phyloP scores from a whole-genome alignment of 2,329 filamentous ascomycete species.

The Neonectria faginata region DNA sequence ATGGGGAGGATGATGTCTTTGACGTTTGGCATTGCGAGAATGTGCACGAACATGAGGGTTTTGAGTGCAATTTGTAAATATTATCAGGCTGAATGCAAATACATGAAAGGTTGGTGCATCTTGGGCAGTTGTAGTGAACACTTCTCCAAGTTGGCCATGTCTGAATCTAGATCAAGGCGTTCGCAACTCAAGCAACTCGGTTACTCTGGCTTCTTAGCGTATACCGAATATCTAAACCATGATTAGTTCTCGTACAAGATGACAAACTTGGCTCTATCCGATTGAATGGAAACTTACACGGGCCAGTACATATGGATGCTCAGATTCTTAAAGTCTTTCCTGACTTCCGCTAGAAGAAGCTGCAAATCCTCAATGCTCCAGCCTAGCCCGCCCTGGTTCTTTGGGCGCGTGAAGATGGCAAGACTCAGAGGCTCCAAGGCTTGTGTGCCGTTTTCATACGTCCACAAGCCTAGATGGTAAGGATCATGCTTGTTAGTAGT shows the following conservation, averaged over 20 bases:
- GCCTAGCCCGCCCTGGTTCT: slow-evolving; percentile 1
- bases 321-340: slow-evolving; percentile 1
- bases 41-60: neutral
- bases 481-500: neutral
- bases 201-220: too few relatives aligned
- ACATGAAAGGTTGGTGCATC: neutral
- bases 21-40: slow-evolving; percentile 1
- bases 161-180: too few relatives aligned
- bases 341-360: slow-evolving; percentile 1
- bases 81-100: neutral
- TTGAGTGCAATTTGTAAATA: neutral
- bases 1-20: neutral
- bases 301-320: slow-evolving; percentile 11
- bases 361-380: neutral
- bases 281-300: slow-evolving; percentile 1
- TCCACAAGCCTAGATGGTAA: slow-evolving; percentile 2
- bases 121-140: too few relatives aligned
- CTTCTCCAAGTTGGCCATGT: too few relatives aligned
- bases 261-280: too few relatives aligned
- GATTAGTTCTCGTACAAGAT: too few relatives aligned
- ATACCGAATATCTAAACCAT: too few relatives aligned
- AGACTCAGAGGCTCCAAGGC: slow-evolving; percentile 11
- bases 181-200: too few relatives aligned
- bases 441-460: neutral
- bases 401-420: slow-evolving; percentile 7